Percentiles rank a stretch among this genome's conserved stretches.
Conservation (phyloP, 768 basidiomycete genomes). For the Trametes coccinea region DNA sequence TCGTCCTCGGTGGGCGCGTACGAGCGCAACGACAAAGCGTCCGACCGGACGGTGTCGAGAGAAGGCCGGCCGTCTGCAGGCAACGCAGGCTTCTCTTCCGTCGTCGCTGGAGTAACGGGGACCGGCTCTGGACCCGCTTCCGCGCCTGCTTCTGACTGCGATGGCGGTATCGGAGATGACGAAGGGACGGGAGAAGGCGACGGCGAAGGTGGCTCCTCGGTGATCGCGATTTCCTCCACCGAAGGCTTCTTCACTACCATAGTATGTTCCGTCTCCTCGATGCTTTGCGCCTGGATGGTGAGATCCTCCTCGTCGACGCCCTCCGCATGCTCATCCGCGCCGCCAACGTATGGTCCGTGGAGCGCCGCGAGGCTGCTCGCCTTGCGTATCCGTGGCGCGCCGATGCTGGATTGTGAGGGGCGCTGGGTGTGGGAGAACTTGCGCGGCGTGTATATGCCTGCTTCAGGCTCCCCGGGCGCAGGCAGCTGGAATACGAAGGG, state of each 20-base stretch:
- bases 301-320: slow-evolving; percentile 64
- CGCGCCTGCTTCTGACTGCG: background rate
- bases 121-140: background rate
- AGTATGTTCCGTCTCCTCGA: slow-evolving; percentile 29
- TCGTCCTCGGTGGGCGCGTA: slow-evolving; percentile 49
- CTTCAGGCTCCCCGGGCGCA: slow-evolving; percentile 44
- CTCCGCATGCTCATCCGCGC: slow-evolving; percentile 45
- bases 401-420: slow-evolving; percentile 6
- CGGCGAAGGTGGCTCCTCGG: slow-evolving; percentile 10
- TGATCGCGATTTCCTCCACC: slow-evolving; percentile 7
- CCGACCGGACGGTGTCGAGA: slow-evolving; percentile 37
- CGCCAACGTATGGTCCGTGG: slow-evolving; percentile 36
- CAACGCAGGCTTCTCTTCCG: slow-evolving; percentile 38
- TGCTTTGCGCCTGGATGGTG: slow-evolving; percentile 53
- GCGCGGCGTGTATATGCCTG: slow-evolving; percentile 47
- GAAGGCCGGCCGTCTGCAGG: slow-evolving; percentile 29
- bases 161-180: background rate
- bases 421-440: slow-evolving; percentile 41
- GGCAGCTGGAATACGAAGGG: slow-evolving; percentile 70
- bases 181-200: slow-evolving; percentile 4
- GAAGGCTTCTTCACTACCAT: slow-evolving; percentile 11
- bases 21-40: slow-evolving; percentile 55
- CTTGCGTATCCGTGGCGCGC: slow-evolving; percentile 33
- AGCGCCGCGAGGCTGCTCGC: slow-evolving; percentile 39
- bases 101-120: background rate